phyloP scores from a whole-genome alignment of 1,139 yeast species.

The Hyphopichia buzzinii region DNA sequence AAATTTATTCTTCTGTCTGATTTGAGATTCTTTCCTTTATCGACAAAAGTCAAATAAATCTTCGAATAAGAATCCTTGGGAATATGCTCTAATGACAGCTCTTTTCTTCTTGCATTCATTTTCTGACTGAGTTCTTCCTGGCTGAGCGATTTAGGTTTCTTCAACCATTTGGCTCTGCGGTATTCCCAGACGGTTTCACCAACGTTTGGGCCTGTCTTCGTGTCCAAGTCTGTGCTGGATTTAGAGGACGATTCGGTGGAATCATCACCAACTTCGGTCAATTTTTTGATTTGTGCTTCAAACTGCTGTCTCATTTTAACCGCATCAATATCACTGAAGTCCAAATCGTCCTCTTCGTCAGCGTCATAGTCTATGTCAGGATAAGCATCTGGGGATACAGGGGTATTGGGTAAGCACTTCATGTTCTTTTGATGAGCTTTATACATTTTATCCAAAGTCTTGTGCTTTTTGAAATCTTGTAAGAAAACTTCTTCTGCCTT shows the following conservation, averaged over 20 bases:
- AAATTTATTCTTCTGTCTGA: constrained; percentile 53
- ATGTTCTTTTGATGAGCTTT: constrained; percentile 15
- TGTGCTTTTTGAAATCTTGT: constrained; percentile 29
- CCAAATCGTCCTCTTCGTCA: constrained; percentile 11
- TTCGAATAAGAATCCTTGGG: constrained; percentile 51
- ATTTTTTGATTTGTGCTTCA: constrained; percentile 11
- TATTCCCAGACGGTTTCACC: constrained; percentile 61
- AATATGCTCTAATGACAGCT: constrained; percentile 35
- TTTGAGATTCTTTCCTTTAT: constrained; percentile 55
- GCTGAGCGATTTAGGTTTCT: constrained; percentile 9
- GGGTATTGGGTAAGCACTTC: constrained; percentile 9
- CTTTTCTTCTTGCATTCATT: constrained; percentile 16
- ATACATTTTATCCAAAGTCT: constrained; percentile 36
- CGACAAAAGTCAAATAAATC: constrained; percentile 56
- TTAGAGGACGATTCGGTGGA: constrained; percentile 11
- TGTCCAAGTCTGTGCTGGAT: constrained; percentile 7
- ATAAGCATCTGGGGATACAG: constrained; percentile 4
- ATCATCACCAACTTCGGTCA: constrained; percentile 5
- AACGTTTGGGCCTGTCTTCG: constrained; percentile 13
- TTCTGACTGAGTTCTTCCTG: constrained; percentile 18
- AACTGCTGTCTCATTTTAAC: constrained; percentile 25
- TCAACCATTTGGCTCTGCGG: constrained; percentile 59
- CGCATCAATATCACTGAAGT: constrained; percentile 28
- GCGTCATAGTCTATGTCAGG: not conserved
- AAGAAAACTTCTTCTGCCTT: constrained; percentile 36